Evolutionary conservation across 2,329 filamentous ascomycete genomes (phyloP).

Genomic region (Epichloe coenophiala): DNA sequence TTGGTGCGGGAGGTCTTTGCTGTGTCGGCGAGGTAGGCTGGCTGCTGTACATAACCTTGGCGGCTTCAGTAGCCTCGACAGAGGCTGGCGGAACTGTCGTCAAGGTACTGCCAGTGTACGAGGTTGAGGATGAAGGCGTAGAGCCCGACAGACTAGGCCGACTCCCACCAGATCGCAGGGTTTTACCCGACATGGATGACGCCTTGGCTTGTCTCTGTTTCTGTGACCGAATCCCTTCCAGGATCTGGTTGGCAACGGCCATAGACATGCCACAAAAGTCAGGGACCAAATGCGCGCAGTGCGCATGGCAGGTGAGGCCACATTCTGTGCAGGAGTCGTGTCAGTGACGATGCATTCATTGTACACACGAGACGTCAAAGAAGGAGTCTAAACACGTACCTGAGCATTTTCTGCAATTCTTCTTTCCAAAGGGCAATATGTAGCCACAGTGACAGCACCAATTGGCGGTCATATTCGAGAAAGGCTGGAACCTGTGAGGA

Average conservation of each 20-base stretch:
- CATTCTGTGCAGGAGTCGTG: slow-evolving; percentile 50
- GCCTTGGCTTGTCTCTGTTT: slow-evolving; percentile 53
- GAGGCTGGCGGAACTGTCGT: slow-evolving; percentile 5
- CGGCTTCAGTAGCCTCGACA: slow-evolving; percentile 44
- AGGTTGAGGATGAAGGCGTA: slow-evolving; percentile 19
- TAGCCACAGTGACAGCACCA: slow-evolving; percentile 99
- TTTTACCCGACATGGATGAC: slow-evolving; percentile 49
- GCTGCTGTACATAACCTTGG: slow-evolving; percentile 47
- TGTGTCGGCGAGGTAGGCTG: slow-evolving; percentile 39
- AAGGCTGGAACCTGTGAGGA: slow-evolving; percentile 92
- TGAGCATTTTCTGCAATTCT: slow-evolving; percentile 84
- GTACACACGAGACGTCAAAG: neutral
- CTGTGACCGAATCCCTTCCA: slow-evolving; percentile 70
- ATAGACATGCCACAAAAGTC: slow-evolving; percentile 99
- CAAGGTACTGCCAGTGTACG: slow-evolving; percentile 19
- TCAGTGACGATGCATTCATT: neutral
- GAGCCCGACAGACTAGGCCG: slow-evolving; percentile 31
- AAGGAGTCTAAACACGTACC: slow-evolving; percentile 35
- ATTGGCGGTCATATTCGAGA: slow-evolving; percentile 93
- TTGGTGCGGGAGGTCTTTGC: slow-evolving; percentile 35
- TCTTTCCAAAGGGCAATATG: slow-evolving; percentile 84
- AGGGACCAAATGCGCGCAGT: slow-evolving; percentile 88
- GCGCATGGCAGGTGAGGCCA: slow-evolving; percentile 75
- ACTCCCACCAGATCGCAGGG: slow-evolving; percentile 41
- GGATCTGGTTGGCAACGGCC: slow-evolving; percentile 87